These are phyloP conservation scores for Lepidium aucheri DNA, from an alignment of 345 rosid species.

Conservation along the genomic window DNA sequence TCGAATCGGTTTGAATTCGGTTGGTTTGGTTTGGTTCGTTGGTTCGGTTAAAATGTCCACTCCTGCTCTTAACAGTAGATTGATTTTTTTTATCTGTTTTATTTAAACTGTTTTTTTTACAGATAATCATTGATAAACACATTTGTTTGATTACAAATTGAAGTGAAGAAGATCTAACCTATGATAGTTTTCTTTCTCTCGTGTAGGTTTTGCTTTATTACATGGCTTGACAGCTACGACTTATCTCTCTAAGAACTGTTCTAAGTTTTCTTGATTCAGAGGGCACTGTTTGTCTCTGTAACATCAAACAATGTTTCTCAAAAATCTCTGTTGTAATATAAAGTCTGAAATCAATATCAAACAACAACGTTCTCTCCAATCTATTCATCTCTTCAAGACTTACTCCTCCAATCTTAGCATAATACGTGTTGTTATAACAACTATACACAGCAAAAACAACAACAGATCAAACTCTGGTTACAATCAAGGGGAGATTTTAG, in stretches of 20 bases:
- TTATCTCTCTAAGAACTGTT: conserved; percentile 15
- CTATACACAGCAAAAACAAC: conserved; percentile 7
- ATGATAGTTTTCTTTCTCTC: background rate
- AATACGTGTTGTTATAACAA: conserved; percentile 32
- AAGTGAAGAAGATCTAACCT: background rate
- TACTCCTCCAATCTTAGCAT: conserved; percentile 42
- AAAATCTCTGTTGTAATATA: conserved; percentile 30
- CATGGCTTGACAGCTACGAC: conserved; percentile 21
- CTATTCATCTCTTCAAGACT: conserved; percentile 37
- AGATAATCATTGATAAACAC: background rate
- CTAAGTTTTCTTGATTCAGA: conserved; percentile 7
- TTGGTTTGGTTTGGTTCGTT: too few relatives aligned
- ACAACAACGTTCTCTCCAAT: conserved; percentile 34
- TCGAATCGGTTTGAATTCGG: too few relatives aligned
- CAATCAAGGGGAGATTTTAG: background rate
- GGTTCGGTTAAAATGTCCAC: too few relatives aligned
- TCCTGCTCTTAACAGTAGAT: too few relatives aligned
- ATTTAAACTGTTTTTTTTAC: background rate
- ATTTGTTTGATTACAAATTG: background rate
- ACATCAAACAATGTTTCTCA: conserved; percentile 26
- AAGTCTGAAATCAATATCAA: conserved; percentile 32
- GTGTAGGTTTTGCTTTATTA: background rate
- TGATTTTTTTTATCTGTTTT: too few relatives aligned
- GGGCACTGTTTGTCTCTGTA: conserved; percentile 21
- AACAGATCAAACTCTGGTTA: background rate